Evolutionary conservation across 1,284 basidiomycete genomes (phyloP).

Genomic region (Pseudozyma tsukubaensis): DNA sequence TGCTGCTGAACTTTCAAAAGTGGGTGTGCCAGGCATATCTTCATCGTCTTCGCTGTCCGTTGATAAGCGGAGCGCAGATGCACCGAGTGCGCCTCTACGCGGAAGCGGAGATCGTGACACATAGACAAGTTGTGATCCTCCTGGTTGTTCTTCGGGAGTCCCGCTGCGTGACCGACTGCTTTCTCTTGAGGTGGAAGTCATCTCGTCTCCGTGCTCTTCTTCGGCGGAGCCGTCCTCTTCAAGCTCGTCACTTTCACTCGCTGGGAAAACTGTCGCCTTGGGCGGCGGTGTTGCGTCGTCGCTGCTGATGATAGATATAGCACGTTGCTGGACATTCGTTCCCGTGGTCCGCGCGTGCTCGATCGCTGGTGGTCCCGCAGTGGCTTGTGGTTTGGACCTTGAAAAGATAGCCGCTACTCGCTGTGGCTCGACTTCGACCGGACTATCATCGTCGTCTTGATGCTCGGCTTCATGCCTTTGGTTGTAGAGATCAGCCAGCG

Average conservation of each 20-base stretch:
- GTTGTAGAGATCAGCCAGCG: slow-evolving; percentile 16
- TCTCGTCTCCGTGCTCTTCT: slow-evolving; percentile 6
- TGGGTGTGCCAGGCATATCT: not conserved
- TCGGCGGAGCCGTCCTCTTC: slow-evolving; percentile 8
- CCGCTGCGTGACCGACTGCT: slow-evolving; percentile 14
- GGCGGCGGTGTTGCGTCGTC: slow-evolving; percentile 5
- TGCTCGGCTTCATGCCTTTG: slow-evolving; percentile 15
- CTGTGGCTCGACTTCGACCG: not conserved
- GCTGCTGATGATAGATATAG: slow-evolving; percentile 5
- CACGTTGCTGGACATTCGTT: not conserved
- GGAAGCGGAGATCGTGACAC: slow-evolving; percentile 7
- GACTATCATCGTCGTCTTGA: not conserved
- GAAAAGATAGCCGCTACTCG: not conserved
- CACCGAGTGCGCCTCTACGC: slow-evolving; percentile 21
- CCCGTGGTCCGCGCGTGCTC: not conserved
- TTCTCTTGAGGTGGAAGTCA: not conserved
- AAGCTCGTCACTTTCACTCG: slow-evolving; percentile 12
- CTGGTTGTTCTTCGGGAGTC: not conserved
- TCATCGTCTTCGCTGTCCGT: slow-evolving; percentile 29
- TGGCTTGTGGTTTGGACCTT: not conserved
- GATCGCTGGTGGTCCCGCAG: not conserved
- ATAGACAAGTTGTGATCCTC: slow-evolving; percentile 4
- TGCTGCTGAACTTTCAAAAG: slow-evolving; percentile 10
- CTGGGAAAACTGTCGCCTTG: not conserved
- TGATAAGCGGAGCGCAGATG: slow-evolving; percentile 9